Evolutionary conservation across 2,329 filamentous ascomycete genomes (phyloP), one percentile per base, ranked within the genome.

Genomic region (Fusarium chlamydosporum): DNA sequence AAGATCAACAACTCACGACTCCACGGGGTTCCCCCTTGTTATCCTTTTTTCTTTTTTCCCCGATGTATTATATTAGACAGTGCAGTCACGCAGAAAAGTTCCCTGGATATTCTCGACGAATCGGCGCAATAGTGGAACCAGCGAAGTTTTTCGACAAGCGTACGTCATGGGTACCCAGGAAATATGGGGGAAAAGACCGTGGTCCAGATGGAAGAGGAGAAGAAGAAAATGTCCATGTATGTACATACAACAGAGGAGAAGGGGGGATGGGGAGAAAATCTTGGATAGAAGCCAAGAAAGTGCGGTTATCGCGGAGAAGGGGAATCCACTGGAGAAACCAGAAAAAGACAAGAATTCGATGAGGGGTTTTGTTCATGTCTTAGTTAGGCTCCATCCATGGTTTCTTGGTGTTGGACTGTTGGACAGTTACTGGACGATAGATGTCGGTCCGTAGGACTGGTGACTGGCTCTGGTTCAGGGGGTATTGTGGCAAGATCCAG

Each of bases 261-360:
- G 23, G 23, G 23, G 23, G 23, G 23, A 23, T 27, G 40, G 20
- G 34, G 56, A 34, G 52, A 31, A 55, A 61, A 61, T 18, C 58
- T 67, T 50, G 52, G 52, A 40, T 15, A 35, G 35, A 51, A 29
- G 38, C n/a, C 26, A 47, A 45, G 53, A 61, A 51, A 48, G 33
- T 55, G 67, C 67, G 67, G 67, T 67, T 60, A 70, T 69, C 67
- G 66, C 66, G 61, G 48, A 70, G 64, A 45, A 35, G 29, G 27
- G 13, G n/a, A 35, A 45, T 23, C 42, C 40, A 54, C 40, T n/a
- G 34, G 18, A 29, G 13, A 57, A 8, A 26, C 16, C 48, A 40
- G 33, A 26, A 13, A 13, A 42, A 34, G 46, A 51, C 31, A 43
- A 53, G 29, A 31, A 50, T 18, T 12, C 15, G 29, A 55, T 61